Conservation (phyloP, 495 filamentous ascomycete genomes). For the Penicillium fimorum region DNA sequence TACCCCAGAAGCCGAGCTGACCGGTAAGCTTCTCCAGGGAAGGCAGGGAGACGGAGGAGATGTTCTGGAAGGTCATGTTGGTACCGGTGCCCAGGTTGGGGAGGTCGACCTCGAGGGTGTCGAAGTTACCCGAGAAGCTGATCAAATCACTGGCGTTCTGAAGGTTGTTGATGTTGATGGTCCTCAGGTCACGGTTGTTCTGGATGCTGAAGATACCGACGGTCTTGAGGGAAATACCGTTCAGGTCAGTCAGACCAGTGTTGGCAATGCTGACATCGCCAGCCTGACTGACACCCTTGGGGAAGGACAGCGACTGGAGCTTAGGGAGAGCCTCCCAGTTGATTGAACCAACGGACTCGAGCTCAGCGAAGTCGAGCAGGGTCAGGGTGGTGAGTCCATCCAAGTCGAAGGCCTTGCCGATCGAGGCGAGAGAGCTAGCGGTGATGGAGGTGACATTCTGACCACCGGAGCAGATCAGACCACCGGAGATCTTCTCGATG, state of each 20-base stretch:
- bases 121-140: slow-evolving; percentile 59
- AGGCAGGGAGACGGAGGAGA: slow-evolving; percentile 69
- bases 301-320: slow-evolving; percentile 66
- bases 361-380: slow-evolving; percentile 58
- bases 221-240: slow-evolving; percentile 71
- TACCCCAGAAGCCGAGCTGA: slow-evolving; percentile 80
- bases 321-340: slow-evolving; percentile 69
- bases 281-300: slow-evolving; percentile 60
- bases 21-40: slow-evolving; percentile 74
- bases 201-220: slow-evolving; percentile 68
- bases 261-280: slow-evolving; percentile 70
- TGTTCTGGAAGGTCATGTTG: slow-evolving; percentile 89
- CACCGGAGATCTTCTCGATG: slow-evolving; percentile 64
- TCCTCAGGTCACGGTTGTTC: slow-evolving; percentile 72
- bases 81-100: slow-evolving; percentile 73
- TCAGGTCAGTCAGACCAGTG: slow-evolving; percentile 70
- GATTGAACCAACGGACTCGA: slow-evolving; percentile 63
- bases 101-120: slow-evolving; percentile 65
- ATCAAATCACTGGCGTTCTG: slow-evolving; percentile 58
- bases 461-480: slow-evolving; percentile 60
- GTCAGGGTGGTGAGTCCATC: slow-evolving; percentile 63
- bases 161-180: slow-evolving; percentile 68
- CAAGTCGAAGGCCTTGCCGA: slow-evolving; percentile 65
- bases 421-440: slow-evolving; percentile 46
- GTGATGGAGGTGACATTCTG: slow-evolving; percentile 54